These are phyloP conservation scores for Boletellus sp. DNA, from an alignment of 768 basidiomycete species.

Conservation along the genomic window DNA sequence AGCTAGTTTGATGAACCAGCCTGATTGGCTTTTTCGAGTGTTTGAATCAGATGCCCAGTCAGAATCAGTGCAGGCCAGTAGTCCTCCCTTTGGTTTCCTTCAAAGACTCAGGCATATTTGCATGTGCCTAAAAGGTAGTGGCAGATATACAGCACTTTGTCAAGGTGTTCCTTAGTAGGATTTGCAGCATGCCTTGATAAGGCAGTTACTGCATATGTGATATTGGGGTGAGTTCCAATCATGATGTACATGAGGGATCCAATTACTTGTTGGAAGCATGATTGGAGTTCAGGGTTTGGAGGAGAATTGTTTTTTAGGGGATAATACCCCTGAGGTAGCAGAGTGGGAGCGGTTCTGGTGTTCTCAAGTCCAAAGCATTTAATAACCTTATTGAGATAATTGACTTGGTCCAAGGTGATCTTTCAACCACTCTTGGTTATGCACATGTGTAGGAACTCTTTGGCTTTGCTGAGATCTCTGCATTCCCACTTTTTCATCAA, in stretches of 20 bases:
- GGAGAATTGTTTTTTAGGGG: not conserved
- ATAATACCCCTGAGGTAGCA: not conserved
- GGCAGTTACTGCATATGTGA: not conserved
- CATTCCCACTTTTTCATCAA: too few relatives aligned
- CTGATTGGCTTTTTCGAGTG: too few relatives aligned
- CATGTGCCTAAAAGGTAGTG: not conserved
- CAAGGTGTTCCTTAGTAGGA: conserved; percentile 47
- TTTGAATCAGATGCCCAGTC: too few relatives aligned
- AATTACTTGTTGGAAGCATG: not conserved
- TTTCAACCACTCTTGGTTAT: too few relatives aligned
- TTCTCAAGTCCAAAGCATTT: too few relatives aligned
- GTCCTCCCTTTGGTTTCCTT: not conserved
- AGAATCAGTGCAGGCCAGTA: not conserved
- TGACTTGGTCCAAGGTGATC: too few relatives aligned
- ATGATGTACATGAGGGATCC: not conserved
- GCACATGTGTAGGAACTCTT: too few relatives aligned
- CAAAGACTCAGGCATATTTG: not conserved
- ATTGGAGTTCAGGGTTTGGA: not conserved
- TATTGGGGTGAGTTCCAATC: not conserved
- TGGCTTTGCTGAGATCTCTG: too few relatives aligned
- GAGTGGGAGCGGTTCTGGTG: too few relatives aligned
- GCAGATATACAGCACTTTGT: conserved; percentile 84
- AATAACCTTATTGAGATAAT: too few relatives aligned
- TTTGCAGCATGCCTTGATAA: not conserved
- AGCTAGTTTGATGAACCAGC: too few relatives aligned